Percentiles rank a stretch among this genome's conserved stretches.
Evolutionary conservation across 2,329 filamentous ascomycete species (phyloP).

Genomic region (Pyrenophora teres): DNA sequence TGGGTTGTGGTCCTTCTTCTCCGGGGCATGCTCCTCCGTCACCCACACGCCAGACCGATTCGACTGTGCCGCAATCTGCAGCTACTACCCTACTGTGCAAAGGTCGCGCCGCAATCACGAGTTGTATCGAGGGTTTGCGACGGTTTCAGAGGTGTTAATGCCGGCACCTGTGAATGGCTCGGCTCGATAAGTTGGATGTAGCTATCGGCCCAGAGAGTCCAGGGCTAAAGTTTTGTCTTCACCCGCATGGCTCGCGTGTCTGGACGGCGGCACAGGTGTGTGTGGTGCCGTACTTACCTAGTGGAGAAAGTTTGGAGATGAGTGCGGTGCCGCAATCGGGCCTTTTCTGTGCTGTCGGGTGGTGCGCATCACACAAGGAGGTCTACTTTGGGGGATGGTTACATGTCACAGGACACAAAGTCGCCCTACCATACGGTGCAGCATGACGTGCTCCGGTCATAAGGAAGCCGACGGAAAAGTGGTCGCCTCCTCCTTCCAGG

Average conservation of each 20-base stretch:
- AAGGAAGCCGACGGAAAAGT: too few species aligned
- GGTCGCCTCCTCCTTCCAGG: too few species aligned
- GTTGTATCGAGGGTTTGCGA: slow-evolving; percentile 4
- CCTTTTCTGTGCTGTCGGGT: neutral
- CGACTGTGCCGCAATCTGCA: slow-evolving; percentile 18
- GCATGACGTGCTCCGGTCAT: slow-evolving; percentile 1
- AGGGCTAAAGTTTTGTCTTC: neutral
- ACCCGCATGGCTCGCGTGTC: slow-evolving; percentile 7
- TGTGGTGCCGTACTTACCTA: neutral
- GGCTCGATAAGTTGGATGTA: neutral
- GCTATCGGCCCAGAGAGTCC: too few species aligned
- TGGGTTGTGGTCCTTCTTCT: slow-evolving; percentile 6
- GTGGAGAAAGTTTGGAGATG: neutral
- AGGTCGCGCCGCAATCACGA: slow-evolving; percentile 19
- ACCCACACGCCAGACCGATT: neutral
- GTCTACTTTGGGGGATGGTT: too few species aligned
- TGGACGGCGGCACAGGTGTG: slow-evolving; percentile 1
- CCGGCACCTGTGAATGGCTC: neutral
- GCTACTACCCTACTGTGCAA: neutral
- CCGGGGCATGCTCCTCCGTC: slow-evolving; percentile 7
- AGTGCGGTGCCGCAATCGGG: slow-evolving; percentile 2
- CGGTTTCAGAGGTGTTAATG: slow-evolving; percentile 5
- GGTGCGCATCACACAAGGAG: neutral
- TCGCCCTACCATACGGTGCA: neutral
- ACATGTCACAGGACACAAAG: neutral